Evolutionary conservation across 345 rosid genomes (phyloP).

Genomic region (Limnanthes douglasii): DNA sequence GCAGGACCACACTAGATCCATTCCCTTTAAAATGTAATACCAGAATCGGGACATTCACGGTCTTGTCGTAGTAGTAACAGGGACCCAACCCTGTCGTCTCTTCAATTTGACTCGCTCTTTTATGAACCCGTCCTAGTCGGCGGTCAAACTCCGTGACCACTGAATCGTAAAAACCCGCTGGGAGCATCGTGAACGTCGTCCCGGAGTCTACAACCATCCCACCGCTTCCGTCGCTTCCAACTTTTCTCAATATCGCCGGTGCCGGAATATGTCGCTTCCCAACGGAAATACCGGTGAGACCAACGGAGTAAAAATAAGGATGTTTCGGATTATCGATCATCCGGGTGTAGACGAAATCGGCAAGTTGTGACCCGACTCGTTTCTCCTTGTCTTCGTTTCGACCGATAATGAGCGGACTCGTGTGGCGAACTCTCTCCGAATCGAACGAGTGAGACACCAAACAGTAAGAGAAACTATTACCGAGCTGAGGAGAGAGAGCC

Average conservation of each 20-base stretch:
- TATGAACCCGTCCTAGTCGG: constrained; percentile 34
- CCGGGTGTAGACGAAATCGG: constrained; percentile 41
- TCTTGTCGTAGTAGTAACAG: constrained; percentile 41
- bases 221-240: constrained; percentile 49
- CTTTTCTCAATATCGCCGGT: constrained; percentile 31
- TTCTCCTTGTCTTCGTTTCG: constrained; percentile 32
- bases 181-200: constrained; percentile 90
- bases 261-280: constrained; percentile 60
- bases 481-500: constrained; percentile 43
- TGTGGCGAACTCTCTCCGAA: constrained; percentile 39
- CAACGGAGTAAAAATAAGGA: constrained; percentile 79
- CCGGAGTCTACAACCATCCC: constrained; percentile 94
- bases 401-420: constrained; percentile 90
- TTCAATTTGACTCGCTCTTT: constrained; percentile 51
- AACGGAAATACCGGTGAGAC: constrained; percentile 64
- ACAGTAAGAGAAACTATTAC: constrained; percentile 78
- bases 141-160: constrained; percentile 53
- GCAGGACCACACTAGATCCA: constrained; percentile 57
- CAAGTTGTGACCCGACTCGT: constrained; percentile 6
- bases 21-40: constrained; percentile 59
- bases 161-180: constrained; percentile 39
- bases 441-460: constrained; percentile 79
- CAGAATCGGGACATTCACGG: constrained; percentile 32
- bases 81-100: constrained; percentile 58
- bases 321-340: constrained; percentile 69